phyloP scores from a whole-genome alignment of 306 rosid species.

The Prunus armeniaca region DNA sequence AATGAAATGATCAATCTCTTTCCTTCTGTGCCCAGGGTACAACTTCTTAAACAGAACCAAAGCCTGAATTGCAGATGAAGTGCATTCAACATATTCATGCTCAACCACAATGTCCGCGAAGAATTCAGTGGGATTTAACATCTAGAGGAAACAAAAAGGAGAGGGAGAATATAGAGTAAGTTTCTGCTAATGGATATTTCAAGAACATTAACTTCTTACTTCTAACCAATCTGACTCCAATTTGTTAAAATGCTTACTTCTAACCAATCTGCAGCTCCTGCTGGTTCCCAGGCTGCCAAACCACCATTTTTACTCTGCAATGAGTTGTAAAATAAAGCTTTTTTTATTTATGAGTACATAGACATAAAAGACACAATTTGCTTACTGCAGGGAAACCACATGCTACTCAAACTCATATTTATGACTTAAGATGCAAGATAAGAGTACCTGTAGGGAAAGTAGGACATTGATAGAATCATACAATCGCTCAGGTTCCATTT shows the following conservation, averaged over 20 bases:
- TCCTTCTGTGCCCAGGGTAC: constrained; percentile 4
- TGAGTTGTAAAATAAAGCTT: not conserved
- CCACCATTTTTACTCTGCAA: constrained; percentile 71
- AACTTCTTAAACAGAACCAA: not conserved
- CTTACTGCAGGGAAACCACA: not conserved
- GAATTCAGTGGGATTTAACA: constrained; percentile 10
- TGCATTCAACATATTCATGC: constrained; percentile 18
- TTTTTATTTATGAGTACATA: not conserved
- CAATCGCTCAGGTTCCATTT: too few species aligned
- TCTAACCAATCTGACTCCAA: not conserved
- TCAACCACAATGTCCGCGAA: constrained; percentile 6
- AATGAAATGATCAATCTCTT: constrained; percentile 3
- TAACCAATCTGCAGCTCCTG: constrained; percentile 58
- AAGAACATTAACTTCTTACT: not conserved
- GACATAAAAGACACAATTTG: not conserved
- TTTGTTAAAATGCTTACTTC: constrained; percentile 42
- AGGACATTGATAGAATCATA: too few species aligned
- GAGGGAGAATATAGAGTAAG: too few species aligned
- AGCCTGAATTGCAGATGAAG: constrained; percentile 8
- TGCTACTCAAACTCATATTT: not conserved
- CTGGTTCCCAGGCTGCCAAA: constrained; percentile 64
- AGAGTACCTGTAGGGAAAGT: too few species aligned
- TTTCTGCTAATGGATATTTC: too few species aligned
- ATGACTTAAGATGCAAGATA: not conserved
- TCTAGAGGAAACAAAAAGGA: not conserved